Base-by-base conservation (phyloP, 345 rosid genomes). In the Camelina sativa region DNA sequence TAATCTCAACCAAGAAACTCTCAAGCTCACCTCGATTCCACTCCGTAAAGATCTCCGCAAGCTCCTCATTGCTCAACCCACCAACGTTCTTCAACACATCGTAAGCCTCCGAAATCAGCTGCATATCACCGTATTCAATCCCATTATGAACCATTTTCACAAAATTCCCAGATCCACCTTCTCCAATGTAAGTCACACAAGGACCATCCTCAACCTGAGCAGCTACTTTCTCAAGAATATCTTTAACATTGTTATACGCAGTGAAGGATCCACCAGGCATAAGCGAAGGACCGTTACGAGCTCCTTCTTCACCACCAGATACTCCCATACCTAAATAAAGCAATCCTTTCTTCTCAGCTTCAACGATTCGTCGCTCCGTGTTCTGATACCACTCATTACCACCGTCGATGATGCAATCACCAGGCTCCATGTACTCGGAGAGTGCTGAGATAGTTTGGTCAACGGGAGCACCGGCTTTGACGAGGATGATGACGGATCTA, bases 121-220 rank as follows among this genome's bases (percentile, higher is more conserved):
- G 98, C 98, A 94, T 94, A 43, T 94, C 98, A 0, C 98, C 98
- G 9, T 94, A 94, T 20, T 94, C 98, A 34, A 94, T 94, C 77
- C 97, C 98, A 32, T 94, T 94, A 66, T 94, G 98, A 43, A 94
- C 98, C 98, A 94, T 94, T 59, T 94, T 94, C 13, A 94, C 98
- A 19, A 94, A 94, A 74, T 94, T 94, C 0, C 98, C 98, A 2
- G 98, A 86, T 38, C 98, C 98, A 2, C 97, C 97, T 77, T 88
- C 88, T 3, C 98, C 98, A 15, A 94, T 87, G 67, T 91, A 94
- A 10, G 97, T 89, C 3, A 93, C 98, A 44, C 98, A 93, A 19
- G 98, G 97, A 3, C 97, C 98, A 38, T 94, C 97, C 8, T 91
- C 95, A 8, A 94, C 98, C 66, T 94, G 98, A 4, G 98, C 98